Evolutionary conservation across 2,329 filamentous ascomycete species (phyloP).

Genomic region (Ophiocordyceps unilateralis): DNA sequence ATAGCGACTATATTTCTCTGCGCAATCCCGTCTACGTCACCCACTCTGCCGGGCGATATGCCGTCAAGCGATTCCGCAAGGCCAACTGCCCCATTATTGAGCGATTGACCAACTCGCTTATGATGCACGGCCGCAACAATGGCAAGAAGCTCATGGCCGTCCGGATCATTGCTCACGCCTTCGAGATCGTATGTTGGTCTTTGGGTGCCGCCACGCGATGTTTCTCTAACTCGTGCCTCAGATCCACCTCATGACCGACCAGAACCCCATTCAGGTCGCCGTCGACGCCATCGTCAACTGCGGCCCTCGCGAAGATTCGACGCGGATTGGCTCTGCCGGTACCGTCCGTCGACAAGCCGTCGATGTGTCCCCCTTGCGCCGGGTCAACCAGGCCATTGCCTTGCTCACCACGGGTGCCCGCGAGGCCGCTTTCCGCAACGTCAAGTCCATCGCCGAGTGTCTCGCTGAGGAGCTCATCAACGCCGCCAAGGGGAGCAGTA

Average conservation of each 20-base stretch:
- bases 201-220: background rate
- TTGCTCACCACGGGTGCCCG: conserved; percentile 98
- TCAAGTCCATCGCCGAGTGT: conserved; percentile 99
- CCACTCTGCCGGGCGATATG: conserved; percentile 97
- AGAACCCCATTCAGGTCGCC: conserved; percentile 99
- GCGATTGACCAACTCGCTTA: conserved; percentile 99
- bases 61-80: conserved; percentile 99
- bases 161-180: conserved; percentile 95
- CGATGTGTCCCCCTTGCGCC: conserved; percentile 97
- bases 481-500: conserved; percentile 99
- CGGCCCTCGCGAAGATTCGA: conserved; percentile 98
- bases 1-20: conserved; percentile 99
- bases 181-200: conserved; percentile 74
- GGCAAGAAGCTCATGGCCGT: conserved; percentile 99
- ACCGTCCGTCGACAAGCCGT: conserved; percentile 99
- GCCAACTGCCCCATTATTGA: conserved; percentile 99
- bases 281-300: conserved; percentile 99
- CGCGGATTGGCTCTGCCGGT: conserved; percentile 97
- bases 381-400: conserved; percentile 99
- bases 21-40: conserved; percentile 97
- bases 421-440: conserved; percentile 98
- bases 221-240: conserved; percentile 23
- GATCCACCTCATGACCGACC: conserved; percentile 99
- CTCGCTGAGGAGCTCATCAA: conserved; percentile 99
- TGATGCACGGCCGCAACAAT: conserved; percentile 99